Conservation (phyloP, 1,284 basidiomycete genomes). For the Irpex lacteus region DNA sequence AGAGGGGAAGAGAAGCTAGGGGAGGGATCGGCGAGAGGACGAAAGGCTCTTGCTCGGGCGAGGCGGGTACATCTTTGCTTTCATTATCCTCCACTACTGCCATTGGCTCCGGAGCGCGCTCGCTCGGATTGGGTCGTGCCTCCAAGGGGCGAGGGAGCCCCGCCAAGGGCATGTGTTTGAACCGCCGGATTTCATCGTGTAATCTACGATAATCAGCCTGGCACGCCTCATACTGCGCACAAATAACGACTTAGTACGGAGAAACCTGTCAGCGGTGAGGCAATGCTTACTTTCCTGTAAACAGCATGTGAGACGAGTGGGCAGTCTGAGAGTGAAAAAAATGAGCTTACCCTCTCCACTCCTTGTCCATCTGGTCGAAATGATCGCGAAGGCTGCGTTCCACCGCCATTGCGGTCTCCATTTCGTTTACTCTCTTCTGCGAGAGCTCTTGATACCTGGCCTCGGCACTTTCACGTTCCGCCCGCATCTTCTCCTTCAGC, state of each 20-base stretch:
- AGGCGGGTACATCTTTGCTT: conserved; percentile 10
- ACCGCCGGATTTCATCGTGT: conserved; percentile 26
- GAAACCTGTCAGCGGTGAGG: not conserved
- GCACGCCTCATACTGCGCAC: conserved; percentile 30
- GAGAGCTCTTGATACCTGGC: conserved; percentile 23
- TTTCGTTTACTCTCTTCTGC: conserved; percentile 31
- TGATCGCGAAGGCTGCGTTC: conserved; percentile 36
- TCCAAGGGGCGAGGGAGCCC: conserved; percentile 25
- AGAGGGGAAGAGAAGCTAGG: conserved; percentile 26
- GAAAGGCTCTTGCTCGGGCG: conserved; percentile 22
- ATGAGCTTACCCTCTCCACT: conserved; percentile 36
- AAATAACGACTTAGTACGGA: conserved; percentile 4
- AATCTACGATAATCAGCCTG: conserved; percentile 29
- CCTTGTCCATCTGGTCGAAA: conserved; percentile 32
- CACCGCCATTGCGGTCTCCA: conserved; percentile 31
- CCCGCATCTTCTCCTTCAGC: conserved; percentile 17
- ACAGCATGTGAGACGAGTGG: conserved; percentile 4
- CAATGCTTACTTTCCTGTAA: conserved; percentile 37
- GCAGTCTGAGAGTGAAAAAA: conserved; percentile 3
- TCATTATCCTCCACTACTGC: conserved; percentile 22
- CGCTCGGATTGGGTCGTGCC: conserved; percentile 27
- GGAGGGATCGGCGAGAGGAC: conserved; percentile 38
- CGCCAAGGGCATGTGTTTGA: conserved; percentile 18
- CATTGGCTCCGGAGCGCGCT: conserved; percentile 22
- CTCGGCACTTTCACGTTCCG: conserved; percentile 13